Evolutionary conservation across 345 rosid species (phyloP).

Genomic region (Carallia pectinifolia): DNA sequence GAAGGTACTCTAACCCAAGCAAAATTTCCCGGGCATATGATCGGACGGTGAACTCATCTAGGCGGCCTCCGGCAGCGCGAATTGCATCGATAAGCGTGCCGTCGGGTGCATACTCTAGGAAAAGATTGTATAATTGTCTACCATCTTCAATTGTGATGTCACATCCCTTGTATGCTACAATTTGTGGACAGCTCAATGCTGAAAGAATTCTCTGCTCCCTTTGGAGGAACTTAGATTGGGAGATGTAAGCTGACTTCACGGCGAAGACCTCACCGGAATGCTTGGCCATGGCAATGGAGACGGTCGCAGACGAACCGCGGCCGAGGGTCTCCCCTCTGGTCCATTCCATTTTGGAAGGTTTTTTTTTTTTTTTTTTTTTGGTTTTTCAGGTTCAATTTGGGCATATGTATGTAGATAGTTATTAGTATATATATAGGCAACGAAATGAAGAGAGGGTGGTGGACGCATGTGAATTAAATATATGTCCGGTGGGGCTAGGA

Average conservation of each 20-base stretch:
- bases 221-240: conserved; percentile 33
- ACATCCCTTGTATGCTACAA: conserved; percentile 64
- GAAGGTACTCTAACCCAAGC: conserved; percentile 53
- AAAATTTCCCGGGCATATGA: conserved; percentile 46
- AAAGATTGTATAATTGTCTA: conserved; percentile 47
- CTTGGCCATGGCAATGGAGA: conserved; percentile 33
- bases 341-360: conserved; percentile 46
- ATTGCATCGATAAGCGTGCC: conserved; percentile 59
- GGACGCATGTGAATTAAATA: too few relatives aligned
- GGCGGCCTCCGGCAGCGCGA: conserved; percentile 32
- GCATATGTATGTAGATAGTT: too few relatives aligned
- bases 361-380: not conserved
- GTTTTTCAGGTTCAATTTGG: not conserved
- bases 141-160: conserved; percentile 52
- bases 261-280: conserved; percentile 43
- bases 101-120: conserved; percentile 60
- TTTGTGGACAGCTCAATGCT: conserved; percentile 44
- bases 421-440: not conserved
- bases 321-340: conserved; percentile 50
- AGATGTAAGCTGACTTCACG: conserved; percentile 50
- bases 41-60: conserved; percentile 43
- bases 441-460: too few relatives aligned
- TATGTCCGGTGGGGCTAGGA: conserved; percentile 28
- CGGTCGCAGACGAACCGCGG: conserved; percentile 56
- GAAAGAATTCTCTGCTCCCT: conserved; percentile 44